phyloP scores from a whole-genome alignment of 768 basidiomycete species.

The Amanita molliuscula region DNA sequence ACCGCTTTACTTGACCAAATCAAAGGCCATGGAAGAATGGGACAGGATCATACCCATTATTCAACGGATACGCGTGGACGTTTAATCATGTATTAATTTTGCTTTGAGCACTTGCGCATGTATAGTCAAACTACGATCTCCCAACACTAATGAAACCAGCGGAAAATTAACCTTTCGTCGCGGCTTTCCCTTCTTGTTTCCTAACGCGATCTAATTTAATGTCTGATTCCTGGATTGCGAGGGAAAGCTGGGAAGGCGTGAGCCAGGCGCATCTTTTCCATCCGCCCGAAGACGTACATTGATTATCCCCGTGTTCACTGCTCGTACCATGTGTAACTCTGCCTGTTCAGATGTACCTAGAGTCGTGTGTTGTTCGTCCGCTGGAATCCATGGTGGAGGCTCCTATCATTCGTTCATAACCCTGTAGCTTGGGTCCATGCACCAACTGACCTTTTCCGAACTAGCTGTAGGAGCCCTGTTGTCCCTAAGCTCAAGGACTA shows the following conservation, averaged over 20 bases:
- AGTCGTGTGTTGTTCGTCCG: conserved; percentile 60
- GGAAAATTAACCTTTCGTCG: background rate
- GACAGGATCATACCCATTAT: conserved; percentile 89
- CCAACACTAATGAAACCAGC: background rate
- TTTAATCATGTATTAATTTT: conserved; percentile 31
- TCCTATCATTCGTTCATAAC: conserved; percentile 27
- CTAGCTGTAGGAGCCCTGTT: conserved; percentile 44
- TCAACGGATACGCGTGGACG: conserved; percentile 89
- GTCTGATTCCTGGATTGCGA: conserved; percentile 74
- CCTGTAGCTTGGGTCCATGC: background rate
- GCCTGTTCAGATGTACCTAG: conserved; percentile 50
- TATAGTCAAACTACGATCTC: conserved; percentile 10
- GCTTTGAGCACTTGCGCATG: conserved; percentile 12
- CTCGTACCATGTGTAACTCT: conserved; percentile 66
- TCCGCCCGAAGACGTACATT: conserved; percentile 35
- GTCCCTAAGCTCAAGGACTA: conserved; percentile 74
- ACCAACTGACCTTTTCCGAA: conserved; percentile 29
- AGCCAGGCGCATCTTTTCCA: background rate
- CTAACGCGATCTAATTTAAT: conserved; percentile 44
- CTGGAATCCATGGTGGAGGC: conserved; percentile 75
- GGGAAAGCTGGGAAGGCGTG: conserved; percentile 34
- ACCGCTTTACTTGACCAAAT: conserved; percentile 2
- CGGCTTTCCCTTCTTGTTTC: background rate
- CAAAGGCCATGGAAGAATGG: conserved; percentile 93
- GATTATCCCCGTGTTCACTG: conserved; percentile 77